Evolutionary conservation across 2,329 filamentous ascomycete genomes (phyloP), one percentile per base, ranked within the genome.

Genomic region (Colletotrichum plurivorum): DNA sequence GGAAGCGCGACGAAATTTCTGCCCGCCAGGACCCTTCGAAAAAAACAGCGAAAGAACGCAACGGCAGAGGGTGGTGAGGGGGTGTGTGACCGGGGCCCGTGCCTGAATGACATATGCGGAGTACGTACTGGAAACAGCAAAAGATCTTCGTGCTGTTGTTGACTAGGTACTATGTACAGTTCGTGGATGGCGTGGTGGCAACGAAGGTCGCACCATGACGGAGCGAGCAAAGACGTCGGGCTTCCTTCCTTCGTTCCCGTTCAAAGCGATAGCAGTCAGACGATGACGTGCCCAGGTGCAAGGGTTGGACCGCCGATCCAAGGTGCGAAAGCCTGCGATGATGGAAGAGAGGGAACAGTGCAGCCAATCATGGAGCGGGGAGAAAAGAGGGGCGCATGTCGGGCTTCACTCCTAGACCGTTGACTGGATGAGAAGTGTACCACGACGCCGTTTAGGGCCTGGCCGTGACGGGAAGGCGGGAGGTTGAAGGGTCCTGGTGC

Each of bases 261-360:
- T 22, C 27, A 10, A 43, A 7, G 53, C n/a, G 4, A 6, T 39
- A 13, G 20, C 18, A 52, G 46, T 48, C 60, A 58, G 41, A 45
- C 43, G 22, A 22, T 68, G 54, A 55, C 54, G 61, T 65, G 15
- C 18, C 36, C 20, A 16, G 20, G 27, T 45, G 31, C 48, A 58
- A 63, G 61, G 65, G 60, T 36, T 31, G 20, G 41, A 36, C 41
- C 54, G 65, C 20, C 36, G 61, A 43, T 54, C 41, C 31, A n/a
- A 43, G 41, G 15, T 43, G 41, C 39, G 13, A 15, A 41, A 53
- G n/a, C 12, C n/a, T 57, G 53, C 20, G 10, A 53, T 49, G 54
- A 58, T 41, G 60, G 2, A 36, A 43, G 41, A 55, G 41, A 49
- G 54, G 43, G 22, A 27, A 1, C 5, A 2, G 3, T 5, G 5